phyloP scores from a whole-genome alignment of 2,329 filamentous ascomycete species.

The Orbilia blumenaviensis region DNA sequence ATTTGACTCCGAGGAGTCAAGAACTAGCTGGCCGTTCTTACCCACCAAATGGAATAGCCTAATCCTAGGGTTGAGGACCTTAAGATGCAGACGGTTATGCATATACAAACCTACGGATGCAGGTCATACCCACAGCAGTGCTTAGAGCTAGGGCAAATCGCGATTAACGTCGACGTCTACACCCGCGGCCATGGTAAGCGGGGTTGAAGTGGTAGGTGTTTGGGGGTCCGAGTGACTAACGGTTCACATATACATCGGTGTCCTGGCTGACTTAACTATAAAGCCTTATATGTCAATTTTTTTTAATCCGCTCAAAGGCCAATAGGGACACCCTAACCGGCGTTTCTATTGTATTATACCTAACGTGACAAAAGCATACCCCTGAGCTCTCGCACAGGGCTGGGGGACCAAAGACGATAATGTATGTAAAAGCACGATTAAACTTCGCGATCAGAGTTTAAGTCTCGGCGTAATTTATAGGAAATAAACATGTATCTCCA shows the following conservation, averaged over 20 bases:
- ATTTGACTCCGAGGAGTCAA: background rate
- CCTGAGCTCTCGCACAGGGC: no score
- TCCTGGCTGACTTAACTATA: background rate
- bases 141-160: background rate
- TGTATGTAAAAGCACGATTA: no score
- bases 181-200: slow-evolving; percentile 21
- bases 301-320: no score
- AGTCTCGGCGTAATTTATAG: no score
- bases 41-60: background rate
- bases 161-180: slow-evolving; percentile 2
- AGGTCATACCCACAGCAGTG: slow-evolving; percentile 1
- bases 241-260: background rate
- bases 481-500: background rate
- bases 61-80: background rate
- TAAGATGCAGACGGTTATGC: slow-evolving; percentile 6
- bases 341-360: no score
- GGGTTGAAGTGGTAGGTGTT: background rate
- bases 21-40: background rate
- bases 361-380: no score
- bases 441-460: no score
- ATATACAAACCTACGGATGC: background rate
- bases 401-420: no score
- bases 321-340: no score
- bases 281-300: no score
- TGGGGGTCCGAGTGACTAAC: background rate